A percentile compares a stretch with the other conserved stretches of the same genome.
These are phyloP conservation scores for Dactylorhiza incarnata DNA, from an alignment of 106 monocot genomes.

Conservation along the genomic window DNA sequence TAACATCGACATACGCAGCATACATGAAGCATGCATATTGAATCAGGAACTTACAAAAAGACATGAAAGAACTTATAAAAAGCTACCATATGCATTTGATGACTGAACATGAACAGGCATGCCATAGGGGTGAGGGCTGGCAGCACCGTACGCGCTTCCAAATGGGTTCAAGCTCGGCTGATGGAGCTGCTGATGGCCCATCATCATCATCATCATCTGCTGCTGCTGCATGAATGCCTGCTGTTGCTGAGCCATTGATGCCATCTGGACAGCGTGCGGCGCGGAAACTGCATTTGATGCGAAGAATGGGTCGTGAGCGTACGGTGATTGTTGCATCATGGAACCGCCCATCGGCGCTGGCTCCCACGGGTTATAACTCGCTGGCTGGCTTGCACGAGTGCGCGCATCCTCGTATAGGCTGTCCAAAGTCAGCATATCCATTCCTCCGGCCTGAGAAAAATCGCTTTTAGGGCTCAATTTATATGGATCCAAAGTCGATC, in stretches of 20 bases:
- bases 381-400: conserved; percentile 46
- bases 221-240: conserved; percentile 78
- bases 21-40: background rate
- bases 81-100: conserved; percentile 40
- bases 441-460: conserved; percentile 63
- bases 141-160: background rate
- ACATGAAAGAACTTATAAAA: conserved; percentile 24
- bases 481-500: background rate
- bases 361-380: conserved; percentile 94
- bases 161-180: conserved; percentile 51
- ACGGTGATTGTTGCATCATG: conserved; percentile 27
- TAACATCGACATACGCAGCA: background rate
- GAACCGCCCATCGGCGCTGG: conserved; percentile 14
- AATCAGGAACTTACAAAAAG: background rate
- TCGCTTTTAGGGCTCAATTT: background rate
- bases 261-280: conserved; percentile 73
- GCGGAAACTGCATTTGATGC: conserved; percentile 46
- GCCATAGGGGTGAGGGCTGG: conserved; percentile 30
- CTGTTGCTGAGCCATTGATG: conserved; percentile 88
- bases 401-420: conserved; percentile 84
- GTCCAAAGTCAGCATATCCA: conserved; percentile 82
- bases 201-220: conserved; percentile 62
- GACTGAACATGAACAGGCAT: conserved; percentile 33
- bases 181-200: conserved; percentile 27
- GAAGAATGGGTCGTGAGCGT: conserved; percentile 59